These are phyloP conservation scores for Tricholoma hemisulphureum DNA, from an alignment of 768 basidiomycete genomes.

Conservation along the genomic window DNA sequence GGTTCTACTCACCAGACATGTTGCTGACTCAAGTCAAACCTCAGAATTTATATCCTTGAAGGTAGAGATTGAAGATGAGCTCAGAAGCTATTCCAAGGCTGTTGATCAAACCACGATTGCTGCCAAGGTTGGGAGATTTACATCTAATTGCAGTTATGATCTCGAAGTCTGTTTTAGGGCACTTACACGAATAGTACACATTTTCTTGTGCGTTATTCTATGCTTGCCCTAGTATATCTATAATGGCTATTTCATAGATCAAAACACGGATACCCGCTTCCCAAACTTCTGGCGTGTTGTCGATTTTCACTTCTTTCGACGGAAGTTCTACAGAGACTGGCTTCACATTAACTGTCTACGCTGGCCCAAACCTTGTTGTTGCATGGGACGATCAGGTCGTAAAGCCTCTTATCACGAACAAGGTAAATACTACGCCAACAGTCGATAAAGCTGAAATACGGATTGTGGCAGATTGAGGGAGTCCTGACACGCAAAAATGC, in stretches of 20 bases:
- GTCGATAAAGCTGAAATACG: not conserved
- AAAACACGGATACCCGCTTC: slow-evolving; percentile 35
- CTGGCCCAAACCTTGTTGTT: slow-evolving; percentile 34
- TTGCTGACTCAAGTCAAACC: slow-evolving; percentile 53
- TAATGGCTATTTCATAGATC: slow-evolving; percentile 24
- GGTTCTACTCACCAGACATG: slow-evolving; percentile 80
- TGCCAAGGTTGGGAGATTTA: slow-evolving; percentile 33
- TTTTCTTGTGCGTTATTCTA: slow-evolving; percentile 35
- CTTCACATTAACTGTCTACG: slow-evolving; percentile 67
- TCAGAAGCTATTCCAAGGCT: slow-evolving; percentile 21
- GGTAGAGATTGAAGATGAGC: slow-evolving; percentile 47
- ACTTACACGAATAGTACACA: slow-evolving; percentile 55
- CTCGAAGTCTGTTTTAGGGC: slow-evolving; percentile 30
- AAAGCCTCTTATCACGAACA: slow-evolving; percentile 39
- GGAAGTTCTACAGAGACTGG: slow-evolving; percentile 58
- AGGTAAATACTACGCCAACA: slow-evolving; percentile 24
- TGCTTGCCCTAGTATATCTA: not conserved
- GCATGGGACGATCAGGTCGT: slow-evolving; percentile 47
- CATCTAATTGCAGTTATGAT: not conserved
- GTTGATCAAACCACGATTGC: slow-evolving; percentile 33
- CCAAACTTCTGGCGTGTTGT: slow-evolving; percentile 41
- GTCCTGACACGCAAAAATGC: slow-evolving; percentile 66
- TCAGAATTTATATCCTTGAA: slow-evolving; percentile 70
- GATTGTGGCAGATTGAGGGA: slow-evolving; percentile 50
- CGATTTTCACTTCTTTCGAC: slow-evolving; percentile 68